phyloP scores from a whole-genome alignment of 192 early-diverging fungal species.

The Coemansia sp. region DNA sequence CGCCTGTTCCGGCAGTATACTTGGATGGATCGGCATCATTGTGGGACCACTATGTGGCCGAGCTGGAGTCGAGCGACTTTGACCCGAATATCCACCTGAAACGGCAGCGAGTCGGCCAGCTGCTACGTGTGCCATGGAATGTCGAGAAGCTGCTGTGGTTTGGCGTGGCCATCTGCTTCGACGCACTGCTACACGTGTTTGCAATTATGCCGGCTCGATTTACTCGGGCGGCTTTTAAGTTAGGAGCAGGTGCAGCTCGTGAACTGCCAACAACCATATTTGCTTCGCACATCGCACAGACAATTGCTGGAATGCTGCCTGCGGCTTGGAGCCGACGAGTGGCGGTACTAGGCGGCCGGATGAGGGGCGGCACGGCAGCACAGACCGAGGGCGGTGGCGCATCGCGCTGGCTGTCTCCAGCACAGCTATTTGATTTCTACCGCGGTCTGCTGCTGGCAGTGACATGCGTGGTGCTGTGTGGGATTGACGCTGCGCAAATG shows the following conservation, averaged over 20 bases:
- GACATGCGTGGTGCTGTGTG: constrained; percentile 71
- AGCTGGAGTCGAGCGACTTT: constrained; percentile 57
- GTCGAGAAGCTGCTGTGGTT: constrained; percentile 93
- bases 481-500: constrained; percentile 81
- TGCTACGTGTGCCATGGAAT: constrained; percentile 81
- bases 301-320: constrained; percentile 13
- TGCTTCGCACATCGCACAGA: constrained; percentile 8
- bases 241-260: constrained; percentile 11
- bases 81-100: constrained; percentile 79
- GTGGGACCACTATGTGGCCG: constrained; percentile 52
- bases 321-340: constrained; percentile 21
- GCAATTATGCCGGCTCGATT: constrained; percentile 91
- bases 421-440: constrained; percentile 88
- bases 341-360: constrained; percentile 7
- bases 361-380: constrained; percentile 12
- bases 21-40: constrained; percentile 46
- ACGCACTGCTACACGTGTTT: constrained; percentile 93
- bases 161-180: constrained; percentile 88
- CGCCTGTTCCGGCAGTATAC: constrained; percentile 41
- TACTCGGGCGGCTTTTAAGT: constrained; percentile 59
- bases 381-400: constrained; percentile 13
- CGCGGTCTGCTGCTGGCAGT: constrained; percentile 78
- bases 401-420: constrained; percentile 60
- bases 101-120: constrained; percentile 80
- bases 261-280: constrained; percentile 15